These are phyloP conservation scores for Carex cristatella DNA, from an alignment of 176 grass and related monocot species.

Conservation along the genomic window DNA sequence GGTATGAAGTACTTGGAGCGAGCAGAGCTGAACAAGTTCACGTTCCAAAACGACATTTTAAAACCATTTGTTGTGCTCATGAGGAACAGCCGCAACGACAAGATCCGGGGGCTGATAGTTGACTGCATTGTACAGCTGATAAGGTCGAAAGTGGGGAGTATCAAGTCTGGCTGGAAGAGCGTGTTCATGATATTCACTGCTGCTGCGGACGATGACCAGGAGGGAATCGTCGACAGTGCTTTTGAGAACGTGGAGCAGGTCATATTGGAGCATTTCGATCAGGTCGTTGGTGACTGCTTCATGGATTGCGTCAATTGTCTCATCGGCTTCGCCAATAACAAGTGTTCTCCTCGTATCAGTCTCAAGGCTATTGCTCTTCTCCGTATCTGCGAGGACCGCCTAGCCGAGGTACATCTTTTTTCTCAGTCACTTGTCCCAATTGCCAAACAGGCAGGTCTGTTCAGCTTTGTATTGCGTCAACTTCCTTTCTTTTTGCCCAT, in stretches of 20 bases:
- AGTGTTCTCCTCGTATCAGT: slow-evolving; percentile 85
- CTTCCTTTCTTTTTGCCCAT: slow-evolving; percentile 1
- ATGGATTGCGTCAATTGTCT: slow-evolving; percentile 99
- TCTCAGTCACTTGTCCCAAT: slow-evolving; percentile 4
- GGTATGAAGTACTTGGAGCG: slow-evolving; percentile 99
- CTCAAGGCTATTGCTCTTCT: slow-evolving; percentile 99
- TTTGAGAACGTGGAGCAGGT: slow-evolving; percentile 99
- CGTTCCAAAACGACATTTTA: slow-evolving; percentile 97
- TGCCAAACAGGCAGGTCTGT: background rate
- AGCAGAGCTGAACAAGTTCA: slow-evolving; percentile 96
- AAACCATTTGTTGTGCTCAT: slow-evolving; percentile 99
- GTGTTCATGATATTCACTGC: slow-evolving; percentile 99
- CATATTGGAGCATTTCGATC: slow-evolving; percentile 99
- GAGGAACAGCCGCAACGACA: slow-evolving; percentile 82
- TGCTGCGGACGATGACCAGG: slow-evolving; percentile 80
- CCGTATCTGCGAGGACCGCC: slow-evolving; percentile 98
- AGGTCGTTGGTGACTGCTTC: slow-evolving; percentile 96
- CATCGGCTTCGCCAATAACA: slow-evolving; percentile 98
- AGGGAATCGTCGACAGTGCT: slow-evolving; percentile 94
- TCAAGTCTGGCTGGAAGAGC: slow-evolving; percentile 96
- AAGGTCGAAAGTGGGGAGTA: slow-evolving; percentile 98
- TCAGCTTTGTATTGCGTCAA: slow-evolving; percentile 4
- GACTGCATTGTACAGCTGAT: slow-evolving; percentile 99
- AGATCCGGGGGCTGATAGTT: slow-evolving; percentile 92
- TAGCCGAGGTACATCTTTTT: slow-evolving; percentile 68